Conservation (phyloP, 2,329 filamentous ascomycete species). For the Cladosporium sp. region DNA sequence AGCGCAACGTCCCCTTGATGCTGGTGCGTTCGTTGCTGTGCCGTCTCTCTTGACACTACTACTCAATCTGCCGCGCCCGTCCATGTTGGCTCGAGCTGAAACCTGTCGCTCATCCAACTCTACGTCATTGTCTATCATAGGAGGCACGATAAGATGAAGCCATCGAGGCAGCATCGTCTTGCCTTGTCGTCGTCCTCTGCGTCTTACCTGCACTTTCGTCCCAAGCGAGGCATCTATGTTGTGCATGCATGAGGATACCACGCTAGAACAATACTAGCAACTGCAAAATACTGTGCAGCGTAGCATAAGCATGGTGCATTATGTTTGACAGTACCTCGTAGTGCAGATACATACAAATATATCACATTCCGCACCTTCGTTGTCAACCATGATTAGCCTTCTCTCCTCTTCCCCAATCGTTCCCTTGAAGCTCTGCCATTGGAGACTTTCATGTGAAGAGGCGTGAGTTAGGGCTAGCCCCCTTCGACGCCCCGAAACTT, state of each 20-base stretch:
- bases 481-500: not conserved
- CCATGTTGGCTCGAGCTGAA: constrained; percentile 5
- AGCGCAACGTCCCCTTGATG: not conserved
- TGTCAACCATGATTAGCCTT: not conserved
- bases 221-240: not conserved
- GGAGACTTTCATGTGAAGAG: not conserved
- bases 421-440: not conserved
- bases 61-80: constrained; percentile 15
- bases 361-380: not conserved
- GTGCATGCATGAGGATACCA: not conserved
- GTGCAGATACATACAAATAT: no score
- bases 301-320: not conserved
- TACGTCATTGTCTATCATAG: not conserved
- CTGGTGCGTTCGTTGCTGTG: constrained; percentile 5
- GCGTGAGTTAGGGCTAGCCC: not conserved
- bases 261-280: not conserved
- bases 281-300: not conserved
- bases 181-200: not conserved
- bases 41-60: not conserved
- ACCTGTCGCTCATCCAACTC: not conserved
- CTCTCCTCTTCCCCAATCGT: constrained; percentile 1
- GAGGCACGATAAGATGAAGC: not conserved
- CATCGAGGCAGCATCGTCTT: not conserved
- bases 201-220: not conserved
- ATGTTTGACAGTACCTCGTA: not conserved